Evolutionary conservation across 805 yeast genomes (phyloP).

Genomic region (Wickerhamomyces alni): DNA sequence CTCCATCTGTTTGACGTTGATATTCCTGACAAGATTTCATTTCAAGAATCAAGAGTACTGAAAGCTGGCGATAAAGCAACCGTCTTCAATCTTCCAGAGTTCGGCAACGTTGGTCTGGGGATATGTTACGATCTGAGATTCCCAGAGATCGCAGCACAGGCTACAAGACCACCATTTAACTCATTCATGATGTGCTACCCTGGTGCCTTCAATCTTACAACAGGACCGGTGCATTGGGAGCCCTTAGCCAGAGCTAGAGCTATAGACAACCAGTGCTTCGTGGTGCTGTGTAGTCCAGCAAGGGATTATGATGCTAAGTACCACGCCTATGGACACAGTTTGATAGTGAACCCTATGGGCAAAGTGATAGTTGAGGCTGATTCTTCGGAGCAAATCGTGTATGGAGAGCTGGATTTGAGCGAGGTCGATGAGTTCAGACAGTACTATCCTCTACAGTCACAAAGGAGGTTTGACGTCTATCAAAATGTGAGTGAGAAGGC

Average conservation of each 20-base stretch:
- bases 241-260: constrained; percentile 68
- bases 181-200: constrained; percentile 77
- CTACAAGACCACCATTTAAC: constrained; percentile 35
- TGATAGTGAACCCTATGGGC: constrained; percentile 61
- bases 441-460: constrained; percentile 60
- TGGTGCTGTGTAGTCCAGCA: constrained; percentile 83
- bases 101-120: constrained; percentile 85
- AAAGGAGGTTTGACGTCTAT: constrained; percentile 58
- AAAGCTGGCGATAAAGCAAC: constrained; percentile 17
- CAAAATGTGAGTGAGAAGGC: constrained; percentile 28
- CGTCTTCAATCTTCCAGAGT: constrained; percentile 36
- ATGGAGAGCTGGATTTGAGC: constrained; percentile 60
- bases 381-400: constrained; percentile 64
- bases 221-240: constrained; percentile 84
- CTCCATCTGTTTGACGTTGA: constrained; percentile 28
- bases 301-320: constrained; percentile 59
- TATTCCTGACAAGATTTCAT: constrained; percentile 85
- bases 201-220: constrained; percentile 78
- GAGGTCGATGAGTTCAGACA: constrained; percentile 47
- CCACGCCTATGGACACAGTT: constrained; percentile 63
- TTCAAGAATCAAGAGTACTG: constrained; percentile 53
- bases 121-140: constrained; percentile 78
- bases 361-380: constrained; percentile 64
- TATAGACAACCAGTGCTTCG: constrained; percentile 67
- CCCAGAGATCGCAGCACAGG: constrained; percentile 68